Evolutionary conservation across 2,329 filamentous ascomycete genomes (phyloP), one percentile per base, ranked within the genome.

Genomic region (Microdochium trichocladiopsis): DNA sequence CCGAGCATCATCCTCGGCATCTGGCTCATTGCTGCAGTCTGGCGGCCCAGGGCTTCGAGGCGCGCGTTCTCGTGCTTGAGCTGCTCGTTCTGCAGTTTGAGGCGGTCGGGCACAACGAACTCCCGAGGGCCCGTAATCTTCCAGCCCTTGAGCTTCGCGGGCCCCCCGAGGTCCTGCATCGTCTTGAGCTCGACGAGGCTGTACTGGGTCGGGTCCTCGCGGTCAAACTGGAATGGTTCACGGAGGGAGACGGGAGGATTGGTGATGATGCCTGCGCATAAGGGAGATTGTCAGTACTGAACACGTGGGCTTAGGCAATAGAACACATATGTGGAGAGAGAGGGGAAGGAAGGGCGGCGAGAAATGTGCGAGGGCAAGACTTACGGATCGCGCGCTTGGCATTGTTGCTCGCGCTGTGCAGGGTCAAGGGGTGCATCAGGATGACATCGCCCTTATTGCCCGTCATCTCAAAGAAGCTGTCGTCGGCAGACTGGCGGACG

Each of bases 351-450:
- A n/a, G n/a, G n/a, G n/a, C n/a, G n/a, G n/a, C n/a, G n/a, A n/a
- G n/a, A n/a, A n/a, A n/a, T n/a, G n/a, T n/a, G n/a, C n/a, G n/a
- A n/a, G n/a, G n/a, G n/a, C n/a, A 18, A 18, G 16, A 22, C 41
- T 45, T 12, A 45, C 41, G 41, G 12, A 45, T 45, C 41, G 41
- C 41, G 58, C 72, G 59, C 51, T 71, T 66, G 50, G 69, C 57
- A 55, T 82, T 82, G 52, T 71, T 74, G 31, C 70, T 74, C 9
- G 77, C 75, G 37, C 72, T 75, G 62, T 84, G 80, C 64, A 83
- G 62, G 78, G 83, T 84, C 18, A 84, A 65, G 43, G 80, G 80
- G 61, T 84, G 80, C 61, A 84, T 60, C 16, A 84, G 64, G 56
- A 76, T 83, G 14, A 84, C 77, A 54, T 84, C 80, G 9, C 80